Evolutionary conservation across 78 protist species (phyloP).

Genomic region (Dictyostelium citrinum): DNA sequence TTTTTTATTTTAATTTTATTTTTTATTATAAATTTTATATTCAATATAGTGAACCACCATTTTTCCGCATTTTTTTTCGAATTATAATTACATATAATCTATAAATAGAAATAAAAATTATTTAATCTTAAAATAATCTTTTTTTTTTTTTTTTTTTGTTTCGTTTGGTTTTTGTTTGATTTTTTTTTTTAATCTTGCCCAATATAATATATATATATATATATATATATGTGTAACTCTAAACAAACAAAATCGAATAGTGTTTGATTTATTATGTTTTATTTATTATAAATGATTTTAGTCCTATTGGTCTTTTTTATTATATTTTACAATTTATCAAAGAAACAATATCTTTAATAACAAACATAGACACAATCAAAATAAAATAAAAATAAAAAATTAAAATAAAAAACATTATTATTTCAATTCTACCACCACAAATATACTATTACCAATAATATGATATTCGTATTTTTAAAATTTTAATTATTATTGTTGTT

Average conservation of each 20-base stretch:
- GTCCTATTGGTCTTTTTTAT: background rate
- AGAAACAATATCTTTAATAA: background rate
- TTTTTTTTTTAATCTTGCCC: background rate
- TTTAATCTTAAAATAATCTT: background rate
- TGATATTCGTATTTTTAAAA: background rate
- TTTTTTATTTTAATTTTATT: no score
- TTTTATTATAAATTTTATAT: no score
- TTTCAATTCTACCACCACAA: no score
- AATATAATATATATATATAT: no score
- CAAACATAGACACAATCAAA: background rate
- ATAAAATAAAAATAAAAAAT: background rate
- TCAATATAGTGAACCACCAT: background rate
- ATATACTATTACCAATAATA: background rate
- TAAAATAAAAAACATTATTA: background rate
- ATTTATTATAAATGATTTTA: background rate
- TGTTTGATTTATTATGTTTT: background rate
- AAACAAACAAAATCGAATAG: background rate
- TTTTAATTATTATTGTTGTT: background rate
- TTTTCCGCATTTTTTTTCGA: background rate
- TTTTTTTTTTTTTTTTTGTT: background rate
- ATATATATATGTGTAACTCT: no score
- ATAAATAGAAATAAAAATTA: background rate
- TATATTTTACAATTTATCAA: background rate
- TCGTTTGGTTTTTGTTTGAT: background rate
- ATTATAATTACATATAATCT: background rate